Evolutionary conservation across 1,284 basidiomycete genomes (phyloP).

Genomic region (Hemileccinum hortonii): DNA sequence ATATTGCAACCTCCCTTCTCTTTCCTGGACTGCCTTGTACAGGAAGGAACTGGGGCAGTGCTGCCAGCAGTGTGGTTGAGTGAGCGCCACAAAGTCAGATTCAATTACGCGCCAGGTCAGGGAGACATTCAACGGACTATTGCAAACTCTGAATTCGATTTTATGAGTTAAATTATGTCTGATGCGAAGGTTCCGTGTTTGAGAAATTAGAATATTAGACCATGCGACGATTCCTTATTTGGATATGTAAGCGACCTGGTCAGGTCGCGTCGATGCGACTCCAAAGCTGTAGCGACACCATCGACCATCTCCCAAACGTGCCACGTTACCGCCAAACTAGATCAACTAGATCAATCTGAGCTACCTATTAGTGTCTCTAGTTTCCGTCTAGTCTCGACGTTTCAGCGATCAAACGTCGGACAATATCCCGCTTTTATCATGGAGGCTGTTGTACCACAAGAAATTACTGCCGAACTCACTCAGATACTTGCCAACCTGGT

Average conservation of each 20-base stretch:
- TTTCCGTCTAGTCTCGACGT: neutral
- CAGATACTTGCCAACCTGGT: slow-evolving; percentile 82
- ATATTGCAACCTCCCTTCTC: no score
- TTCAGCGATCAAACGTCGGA: slow-evolving; percentile 1
- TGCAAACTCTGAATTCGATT: neutral
- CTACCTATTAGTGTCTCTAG: neutral
- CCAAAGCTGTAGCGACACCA: slow-evolving; percentile 1
- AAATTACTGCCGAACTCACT: slow-evolving; percentile 69
- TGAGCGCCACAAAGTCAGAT: no score
- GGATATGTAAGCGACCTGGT: neutral
- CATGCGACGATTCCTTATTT: no score
- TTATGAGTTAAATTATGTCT: neutral
- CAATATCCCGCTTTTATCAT: slow-evolving; percentile 24
- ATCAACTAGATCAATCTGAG: neutral
- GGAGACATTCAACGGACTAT: neutral
- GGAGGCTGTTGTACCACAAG: slow-evolving; percentile 53
- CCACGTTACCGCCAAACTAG: neutral
- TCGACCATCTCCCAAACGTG: neutral
- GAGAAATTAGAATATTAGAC: no score
- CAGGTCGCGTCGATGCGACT: neutral
- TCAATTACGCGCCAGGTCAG: no score
- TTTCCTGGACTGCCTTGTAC: no score
- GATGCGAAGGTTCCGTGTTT: neutral
- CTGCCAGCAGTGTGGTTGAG: no score
- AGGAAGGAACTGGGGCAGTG: no score